Conservation (phyloP, 2,329 filamentous ascomycete species). For the Pyricularia grisea region DNA sequence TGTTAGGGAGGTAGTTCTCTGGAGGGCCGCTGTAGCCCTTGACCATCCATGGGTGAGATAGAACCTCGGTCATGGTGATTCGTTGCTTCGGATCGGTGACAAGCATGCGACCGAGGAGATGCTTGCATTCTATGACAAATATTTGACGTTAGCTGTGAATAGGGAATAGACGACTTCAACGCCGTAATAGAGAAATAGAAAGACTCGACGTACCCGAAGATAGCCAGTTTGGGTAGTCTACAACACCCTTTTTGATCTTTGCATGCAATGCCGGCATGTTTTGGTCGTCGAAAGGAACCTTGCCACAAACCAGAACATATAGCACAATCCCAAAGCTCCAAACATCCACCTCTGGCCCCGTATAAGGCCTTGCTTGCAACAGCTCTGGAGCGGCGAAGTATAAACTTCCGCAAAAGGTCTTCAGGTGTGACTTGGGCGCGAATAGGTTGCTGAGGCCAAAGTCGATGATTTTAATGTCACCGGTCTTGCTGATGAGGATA, state of each 20-base stretch:
- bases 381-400: conserved; percentile 97
- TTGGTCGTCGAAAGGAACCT: conserved; percentile 97
- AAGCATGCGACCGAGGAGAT: conserved; percentile 88
- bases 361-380: conserved; percentile 87
- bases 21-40: conserved; percentile 83
- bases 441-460: conserved; percentile 97
- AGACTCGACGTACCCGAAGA: conserved; percentile 55
- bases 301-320: conserved; percentile 93
- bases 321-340: conserved; percentile 99
- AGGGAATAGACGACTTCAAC: background rate
- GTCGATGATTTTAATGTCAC: conserved; percentile 98
- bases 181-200: background rate
- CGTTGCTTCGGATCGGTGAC: conserved; percentile 87
- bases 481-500: conserved; percentile 97
- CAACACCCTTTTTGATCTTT: conserved; percentile 95
- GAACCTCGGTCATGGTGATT: conserved; percentile 81
- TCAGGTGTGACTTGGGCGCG: conserved; percentile 72
- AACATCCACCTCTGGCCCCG: conserved; percentile 90
- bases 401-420: conserved; percentile 94
- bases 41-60: conserved; percentile 91
- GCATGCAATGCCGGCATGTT: conserved; percentile 97
- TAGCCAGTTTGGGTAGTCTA: conserved; percentile 92
- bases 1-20: conserved; percentile 76
- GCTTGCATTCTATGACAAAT: conserved; percentile 68
- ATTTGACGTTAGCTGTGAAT: background rate